Evolutionary conservation across 495 filamentous ascomycete species (phyloP).

Genomic region (Talaromyces ruber): DNA sequence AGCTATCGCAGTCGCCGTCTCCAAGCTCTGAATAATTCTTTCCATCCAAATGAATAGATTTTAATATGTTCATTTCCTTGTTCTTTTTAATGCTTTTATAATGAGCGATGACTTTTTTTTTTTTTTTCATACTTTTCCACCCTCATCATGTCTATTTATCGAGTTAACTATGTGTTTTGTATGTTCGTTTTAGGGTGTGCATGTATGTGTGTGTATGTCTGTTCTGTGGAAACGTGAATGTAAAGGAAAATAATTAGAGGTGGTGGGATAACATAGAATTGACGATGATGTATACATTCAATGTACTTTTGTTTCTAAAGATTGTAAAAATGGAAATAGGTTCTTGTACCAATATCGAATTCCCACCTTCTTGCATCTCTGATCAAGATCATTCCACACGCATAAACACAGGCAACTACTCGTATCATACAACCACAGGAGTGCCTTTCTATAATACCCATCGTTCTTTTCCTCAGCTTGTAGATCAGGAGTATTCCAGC

Average conservation of each 20-base stretch:
- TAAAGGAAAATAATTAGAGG: background rate
- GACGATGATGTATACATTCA: background rate
- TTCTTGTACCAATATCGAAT: background rate
- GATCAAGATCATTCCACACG: no score
- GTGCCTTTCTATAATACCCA: no score
- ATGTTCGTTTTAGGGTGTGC: no score
- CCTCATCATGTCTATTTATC: background rate
- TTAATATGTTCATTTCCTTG: background rate
- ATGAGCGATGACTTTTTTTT: slow-evolving; percentile 7
- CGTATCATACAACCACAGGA: no score
- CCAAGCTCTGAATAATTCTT: slow-evolving; percentile 47
- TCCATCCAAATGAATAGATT: background rate
- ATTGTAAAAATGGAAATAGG: no score
- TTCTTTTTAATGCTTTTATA: background rate
- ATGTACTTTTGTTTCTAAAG: no score
- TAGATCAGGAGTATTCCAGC: no score
- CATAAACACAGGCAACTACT: no score
- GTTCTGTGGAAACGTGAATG: background rate
- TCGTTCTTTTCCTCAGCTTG: no score
- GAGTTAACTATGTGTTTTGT: background rate
- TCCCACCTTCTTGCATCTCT: no score
- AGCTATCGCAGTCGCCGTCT: slow-evolving; percentile 85
- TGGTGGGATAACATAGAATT: background rate
- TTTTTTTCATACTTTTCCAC: background rate
- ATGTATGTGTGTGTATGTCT: background rate